Evolutionary conservation across 306 rosid genomes (phyloP), one percentile per base, ranked within the genome.

Genomic region (Castanea mollissima): DNA sequence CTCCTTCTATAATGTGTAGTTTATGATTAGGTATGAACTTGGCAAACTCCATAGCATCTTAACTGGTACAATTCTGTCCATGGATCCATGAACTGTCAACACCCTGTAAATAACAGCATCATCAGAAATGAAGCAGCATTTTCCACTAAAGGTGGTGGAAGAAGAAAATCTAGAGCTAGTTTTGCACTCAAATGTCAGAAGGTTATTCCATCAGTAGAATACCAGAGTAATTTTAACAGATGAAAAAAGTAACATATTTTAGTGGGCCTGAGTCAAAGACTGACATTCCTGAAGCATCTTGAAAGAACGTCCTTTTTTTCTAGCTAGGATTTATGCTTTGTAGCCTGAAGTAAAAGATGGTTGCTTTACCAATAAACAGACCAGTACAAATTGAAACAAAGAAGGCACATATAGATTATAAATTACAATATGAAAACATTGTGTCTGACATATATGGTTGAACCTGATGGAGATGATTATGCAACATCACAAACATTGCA

Each of bases 11-110:
- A 70, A 92, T 83, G 84, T 69, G 52, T 6, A 92, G 75, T 74
- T 86, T 84, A 85, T 92, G 97, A 80, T 94, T 94, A 16, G 88
- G 80, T 76, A 87, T 83, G 83, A 83, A 78, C 80, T 88, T 91
- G 29, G 88, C 80, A 81, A 92, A 94, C 77, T 91, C 93, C 15
- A 82, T 55, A 79, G 93, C 94, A 84, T 92, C 97, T 80, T 87
- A 31, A 82, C 84, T 4, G 97, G 90, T 49, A 94, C 95, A 56
- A 77, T 90, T 81, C 83, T 76, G 84, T 92, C 99, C 90, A 32
- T 81, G 82, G 98, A 91, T 82, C 98, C 98, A 83, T 94, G 97
- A 83, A 92, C 81, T 34, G 97, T 91, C 90, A 94, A 74, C 55
- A 90, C 97, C 77, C 98, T 94, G 92, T 57, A 82, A 52, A 54